Evolutionary conservation across 768 basidiomycete species (phyloP).

Genomic region (Boletellus sp.): DNA sequence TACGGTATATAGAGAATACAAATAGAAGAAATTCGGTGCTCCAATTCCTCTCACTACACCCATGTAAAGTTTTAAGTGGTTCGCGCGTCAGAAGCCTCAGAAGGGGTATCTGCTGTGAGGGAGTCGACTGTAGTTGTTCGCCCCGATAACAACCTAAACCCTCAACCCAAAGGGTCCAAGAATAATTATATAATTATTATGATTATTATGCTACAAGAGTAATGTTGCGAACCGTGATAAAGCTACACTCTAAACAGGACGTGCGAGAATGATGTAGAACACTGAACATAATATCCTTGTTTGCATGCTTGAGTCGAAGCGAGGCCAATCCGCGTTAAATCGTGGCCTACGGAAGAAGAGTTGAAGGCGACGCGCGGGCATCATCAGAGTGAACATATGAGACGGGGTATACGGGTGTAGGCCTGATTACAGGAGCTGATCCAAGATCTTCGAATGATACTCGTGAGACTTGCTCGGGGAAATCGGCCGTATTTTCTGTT

Average conservation of each 20-base stretch:
- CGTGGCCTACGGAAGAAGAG: constrained; percentile 4
- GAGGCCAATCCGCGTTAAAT: neutral
- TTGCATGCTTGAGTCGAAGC: neutral
- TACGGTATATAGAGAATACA: no score
- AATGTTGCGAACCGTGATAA: neutral
- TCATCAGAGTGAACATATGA: constrained; percentile 23
- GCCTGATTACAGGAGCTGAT: constrained; percentile 25
- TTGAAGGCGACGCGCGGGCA: neutral
- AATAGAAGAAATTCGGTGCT: no score
- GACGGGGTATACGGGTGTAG: constrained; percentile 27
- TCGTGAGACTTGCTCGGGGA: neutral
- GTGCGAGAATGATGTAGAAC: constrained; percentile 11
- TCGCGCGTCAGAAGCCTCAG: no score
- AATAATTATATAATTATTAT: no score
- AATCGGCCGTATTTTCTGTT: neutral
- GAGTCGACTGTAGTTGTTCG: no score
- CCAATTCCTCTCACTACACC: no score
- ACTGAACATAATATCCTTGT: constrained; percentile 1
- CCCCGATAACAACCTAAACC: no score
- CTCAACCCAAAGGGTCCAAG: no score
- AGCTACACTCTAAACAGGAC: constrained; percentile 16
- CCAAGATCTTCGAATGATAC: constrained; percentile 9
- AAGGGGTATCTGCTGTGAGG: no score
- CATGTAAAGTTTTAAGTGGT: no score
- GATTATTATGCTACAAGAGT: neutral